phyloP scores from a whole-genome alignment of 768 basidiomycete species.

The Lyophyllum shimeji region DNA sequence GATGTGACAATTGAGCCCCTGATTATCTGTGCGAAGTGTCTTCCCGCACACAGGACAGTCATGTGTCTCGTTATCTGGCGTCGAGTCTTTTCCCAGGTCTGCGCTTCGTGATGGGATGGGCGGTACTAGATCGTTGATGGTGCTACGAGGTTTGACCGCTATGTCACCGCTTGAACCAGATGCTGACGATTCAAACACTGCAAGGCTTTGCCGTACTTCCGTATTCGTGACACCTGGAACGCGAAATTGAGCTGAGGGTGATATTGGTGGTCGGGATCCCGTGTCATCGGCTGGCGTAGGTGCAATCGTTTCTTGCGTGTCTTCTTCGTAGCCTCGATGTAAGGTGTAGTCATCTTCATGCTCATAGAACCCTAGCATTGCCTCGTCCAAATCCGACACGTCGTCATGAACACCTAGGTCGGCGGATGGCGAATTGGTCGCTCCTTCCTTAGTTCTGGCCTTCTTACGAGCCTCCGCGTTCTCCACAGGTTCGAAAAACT shows the following conservation, averaged over 20 bases:
- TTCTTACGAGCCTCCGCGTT: conserved; percentile 39
- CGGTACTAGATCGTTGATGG: not conserved
- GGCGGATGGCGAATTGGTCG: conserved; percentile 17
- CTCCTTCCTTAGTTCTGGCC: conserved; percentile 27
- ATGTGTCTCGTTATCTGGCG: conserved; percentile 28
- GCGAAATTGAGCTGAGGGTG: conserved; percentile 19
- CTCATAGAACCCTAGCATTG: conserved; percentile 54
- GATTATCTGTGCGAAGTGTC: conserved; percentile 66
- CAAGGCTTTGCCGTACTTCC: not conserved
- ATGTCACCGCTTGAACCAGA: not conserved
- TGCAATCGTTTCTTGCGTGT: conserved; percentile 17
- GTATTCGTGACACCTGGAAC: not conserved
- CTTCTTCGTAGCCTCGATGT: conserved; percentile 21
- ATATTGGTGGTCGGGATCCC: not conserved
- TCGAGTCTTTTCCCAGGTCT: not conserved
- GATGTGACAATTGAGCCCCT: conserved; percentile 80
- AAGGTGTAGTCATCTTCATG: conserved; percentile 38
- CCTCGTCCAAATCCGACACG: conserved; percentile 24
- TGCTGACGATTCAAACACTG: not conserved
- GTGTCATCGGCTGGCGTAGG: not conserved
- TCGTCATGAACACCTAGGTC: conserved; percentile 15
- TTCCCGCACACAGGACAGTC: conserved; percentile 75
- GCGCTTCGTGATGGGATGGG: not conserved
- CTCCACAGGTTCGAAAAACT: conserved; percentile 59
- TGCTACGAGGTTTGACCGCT: conserved; percentile 8